Percentiles rank a stretch among this genome's conserved stretches.
Conservation (phyloP, 148 eudicot genomes). For the Rhododendron ovatum region DNA sequence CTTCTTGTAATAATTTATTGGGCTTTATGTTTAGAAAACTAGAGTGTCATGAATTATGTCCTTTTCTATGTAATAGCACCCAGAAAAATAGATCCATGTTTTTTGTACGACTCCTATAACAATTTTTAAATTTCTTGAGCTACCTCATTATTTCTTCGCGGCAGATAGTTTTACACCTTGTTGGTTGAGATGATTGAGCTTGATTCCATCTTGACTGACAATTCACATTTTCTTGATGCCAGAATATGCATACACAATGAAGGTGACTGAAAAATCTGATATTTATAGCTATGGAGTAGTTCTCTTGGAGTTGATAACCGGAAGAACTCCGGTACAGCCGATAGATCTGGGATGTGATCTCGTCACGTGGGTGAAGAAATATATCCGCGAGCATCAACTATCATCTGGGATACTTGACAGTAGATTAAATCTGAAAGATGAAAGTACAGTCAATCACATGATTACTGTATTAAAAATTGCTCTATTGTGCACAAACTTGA, state of each 20-base stretch:
- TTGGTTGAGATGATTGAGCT: neutral
- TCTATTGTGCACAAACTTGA: constrained; percentile 69
- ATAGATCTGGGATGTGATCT: constrained; percentile 89
- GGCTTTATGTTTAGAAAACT: neutral
- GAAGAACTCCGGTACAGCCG: constrained; percentile 88
- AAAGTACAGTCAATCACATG: constrained; percentile 63
- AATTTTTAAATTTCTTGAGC: neutral
- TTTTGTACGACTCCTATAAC: neutral
- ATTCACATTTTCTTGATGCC: constrained; percentile 14
- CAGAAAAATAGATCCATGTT: neutral
- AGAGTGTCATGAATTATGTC: neutral
- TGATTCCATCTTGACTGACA: neutral
- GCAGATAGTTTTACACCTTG: neutral
- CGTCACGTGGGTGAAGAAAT: constrained; percentile 62
- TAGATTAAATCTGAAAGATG: constrained; percentile 56
- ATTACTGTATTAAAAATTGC: constrained; percentile 68
- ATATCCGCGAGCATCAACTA: constrained; percentile 52
- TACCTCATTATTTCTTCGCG: neutral
- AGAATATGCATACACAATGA: constrained; percentile 99
- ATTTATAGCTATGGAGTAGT: constrained; percentile 98
- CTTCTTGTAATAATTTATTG: neutral
- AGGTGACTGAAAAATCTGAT: constrained; percentile 91
- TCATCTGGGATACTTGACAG: constrained; percentile 62
- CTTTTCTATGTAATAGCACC: neutral
- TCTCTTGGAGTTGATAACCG: constrained; percentile 83